Base-by-base conservation (phyloP, 345 rosid species). In the Raphanus raphanistrum region DNA sequence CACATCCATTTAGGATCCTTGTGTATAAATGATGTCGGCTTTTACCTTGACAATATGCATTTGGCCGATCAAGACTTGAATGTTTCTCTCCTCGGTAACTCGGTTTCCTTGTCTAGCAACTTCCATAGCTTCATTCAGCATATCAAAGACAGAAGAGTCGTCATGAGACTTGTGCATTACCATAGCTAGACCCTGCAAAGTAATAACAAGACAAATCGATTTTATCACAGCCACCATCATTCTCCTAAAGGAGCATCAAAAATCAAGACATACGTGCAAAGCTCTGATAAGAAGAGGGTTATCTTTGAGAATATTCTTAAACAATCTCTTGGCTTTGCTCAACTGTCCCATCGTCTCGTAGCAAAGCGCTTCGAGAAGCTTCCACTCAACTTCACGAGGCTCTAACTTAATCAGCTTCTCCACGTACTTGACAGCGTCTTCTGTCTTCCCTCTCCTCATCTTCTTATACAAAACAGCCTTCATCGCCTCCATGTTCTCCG, bases 151-250 rank as follows among this genome's bases (percentile, higher is more conserved):
- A 70, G 94, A 91, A 1, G 85, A 83, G 63, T 93, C 97, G 63
- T 93, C 97, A 67, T 78, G 85, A 71, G 80, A 86, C 84, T 89
- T 94, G 81, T 90, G 97, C 98, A 94, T 90, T 80, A 87, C 94
- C 91, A 92, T 80, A 50, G 98, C 97, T 72, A 92, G 84, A 48
- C 97, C 97, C 98, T 92, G 81, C 31, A 54, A 41, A 10, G 48
- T 10, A 29, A 71, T 54, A 61, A 15, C 8, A 72, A 67, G 55
- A 71, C 60, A 55, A 77, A 1, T 36, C 66, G 21, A 73, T 73
- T 50, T 48, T 31, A 43, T 17, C 21, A 21, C 21, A 21, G 21
- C 21, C 21, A 21, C 21, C 21, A 21, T 21, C 21, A 21, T 21
- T 21, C 21, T 21, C 21, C 21, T 21, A 21, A 21, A 21, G 21